Percentiles rank a stretch among this genome's conserved stretches.
phyloP scores from a whole-genome alignment of 371 early-diverging fungal genomes.

The Rhizopus sp. region DNA sequence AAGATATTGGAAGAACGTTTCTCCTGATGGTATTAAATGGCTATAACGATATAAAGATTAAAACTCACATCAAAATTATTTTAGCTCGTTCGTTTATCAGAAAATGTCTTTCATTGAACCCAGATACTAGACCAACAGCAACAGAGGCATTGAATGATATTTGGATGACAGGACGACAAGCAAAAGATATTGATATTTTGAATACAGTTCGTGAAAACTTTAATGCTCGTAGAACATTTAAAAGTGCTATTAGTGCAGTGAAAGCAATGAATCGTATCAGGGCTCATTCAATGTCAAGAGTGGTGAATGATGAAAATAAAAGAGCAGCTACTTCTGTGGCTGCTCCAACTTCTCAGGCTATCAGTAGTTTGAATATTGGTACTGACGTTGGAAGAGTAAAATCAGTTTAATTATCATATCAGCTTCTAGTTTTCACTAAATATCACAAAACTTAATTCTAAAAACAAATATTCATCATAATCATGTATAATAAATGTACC shows the following conservation, averaged over 20 bases:
- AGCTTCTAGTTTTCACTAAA: no score
- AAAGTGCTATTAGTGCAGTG: constrained; percentile 44
- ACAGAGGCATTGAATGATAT: constrained; percentile 80
- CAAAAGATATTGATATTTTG: constrained; percentile 68
- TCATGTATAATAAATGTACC: no score
- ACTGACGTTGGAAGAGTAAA: constrained; percentile 4
- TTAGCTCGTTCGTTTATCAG: no score
- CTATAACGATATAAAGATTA: not conserved
- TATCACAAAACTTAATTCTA: no score
- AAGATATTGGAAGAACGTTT: constrained; percentile 79
- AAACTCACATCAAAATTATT: constrained; percentile 81
- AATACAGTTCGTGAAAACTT: constrained; percentile 71
- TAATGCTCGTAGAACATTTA: constrained; percentile 50
- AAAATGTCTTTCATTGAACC: constrained; percentile 73
- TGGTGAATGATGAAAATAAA: no score
- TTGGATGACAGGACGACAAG: constrained; percentile 73
- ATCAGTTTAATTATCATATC: not conserved
- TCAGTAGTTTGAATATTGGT: not conserved
- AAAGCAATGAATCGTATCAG: constrained; percentile 45
- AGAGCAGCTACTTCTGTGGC: no score
- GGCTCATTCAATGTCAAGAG: no score
- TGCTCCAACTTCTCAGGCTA: constrained; percentile 1
- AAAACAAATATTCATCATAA: no score
- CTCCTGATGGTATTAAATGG: constrained; percentile 56
- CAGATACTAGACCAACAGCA: constrained; percentile 76